phyloP scores from a whole-genome alignment of 139 green algal species.

The Chara braunii region DNA sequence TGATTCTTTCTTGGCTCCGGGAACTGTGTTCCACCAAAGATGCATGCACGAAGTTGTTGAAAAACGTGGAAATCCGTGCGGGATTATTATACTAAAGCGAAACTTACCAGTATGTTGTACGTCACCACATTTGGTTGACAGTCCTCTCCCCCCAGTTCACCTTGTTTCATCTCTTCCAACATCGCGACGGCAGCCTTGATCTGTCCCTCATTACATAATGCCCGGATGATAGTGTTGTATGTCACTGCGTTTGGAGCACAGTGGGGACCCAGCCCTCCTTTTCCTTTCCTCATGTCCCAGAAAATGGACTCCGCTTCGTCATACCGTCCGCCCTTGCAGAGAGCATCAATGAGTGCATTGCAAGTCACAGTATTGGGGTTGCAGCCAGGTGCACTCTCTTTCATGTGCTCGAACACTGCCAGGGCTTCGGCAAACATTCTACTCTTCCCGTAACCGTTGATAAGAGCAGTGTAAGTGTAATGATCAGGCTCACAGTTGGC shows the following conservation, averaged over 20 bases:
- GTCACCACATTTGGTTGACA: too few species aligned
- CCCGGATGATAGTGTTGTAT: constrained; percentile 32
- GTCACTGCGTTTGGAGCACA: constrained; percentile 24
- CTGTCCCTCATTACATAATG: constrained; percentile 27
- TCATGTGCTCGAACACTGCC: constrained; percentile 38
- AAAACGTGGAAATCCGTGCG: too few species aligned
- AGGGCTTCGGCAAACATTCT: constrained; percentile 32
- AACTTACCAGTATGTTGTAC: too few species aligned
- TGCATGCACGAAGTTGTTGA: too few species aligned
- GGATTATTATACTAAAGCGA: too few species aligned
- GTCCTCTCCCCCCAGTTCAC: too few species aligned
- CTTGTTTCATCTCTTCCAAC: too few species aligned
- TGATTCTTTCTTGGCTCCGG: too few species aligned
- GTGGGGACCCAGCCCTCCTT: constrained; percentile 7
- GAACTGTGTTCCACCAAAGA: too few species aligned
- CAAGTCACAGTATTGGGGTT: constrained; percentile 37
- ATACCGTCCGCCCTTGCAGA: constrained; percentile 31
- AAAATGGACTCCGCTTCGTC: constrained; percentile 27
- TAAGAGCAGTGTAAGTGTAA: constrained; percentile 40
- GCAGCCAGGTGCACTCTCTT: constrained; percentile 1
- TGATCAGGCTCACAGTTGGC: constrained; percentile 15
- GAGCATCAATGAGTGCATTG: constrained; percentile 34
- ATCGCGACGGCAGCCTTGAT: constrained; percentile 31
- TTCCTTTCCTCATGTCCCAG: constrained; percentile 12
- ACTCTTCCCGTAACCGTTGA: constrained; percentile 30